Percentiles rank a stretch among this genome's conserved stretches.
These are phyloP conservation scores for Thalassiosira livingstoniorum DNA, from an alignment of 352 stramenopile species.

Conservation along the genomic window DNA sequence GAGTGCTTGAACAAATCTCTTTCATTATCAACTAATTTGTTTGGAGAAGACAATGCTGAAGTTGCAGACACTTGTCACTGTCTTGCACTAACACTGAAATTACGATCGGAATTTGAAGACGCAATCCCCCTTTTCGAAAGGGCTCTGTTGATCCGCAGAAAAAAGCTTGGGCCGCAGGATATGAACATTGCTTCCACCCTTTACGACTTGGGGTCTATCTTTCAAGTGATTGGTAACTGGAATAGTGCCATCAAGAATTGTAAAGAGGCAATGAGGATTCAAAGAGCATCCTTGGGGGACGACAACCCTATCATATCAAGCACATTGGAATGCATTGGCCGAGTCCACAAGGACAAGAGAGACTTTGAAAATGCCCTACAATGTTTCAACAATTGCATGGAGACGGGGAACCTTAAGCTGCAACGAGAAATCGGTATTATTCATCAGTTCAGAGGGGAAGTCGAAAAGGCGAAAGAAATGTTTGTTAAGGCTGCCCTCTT, in stretches of 20 bases:
- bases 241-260: slow-evolving; percentile 67
- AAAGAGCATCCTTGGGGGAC: slow-evolving; percentile 62
- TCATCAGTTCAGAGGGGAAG: slow-evolving; percentile 60
- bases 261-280: slow-evolving; percentile 71
- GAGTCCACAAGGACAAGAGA: slow-evolving; percentile 65
- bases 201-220: slow-evolving; percentile 55
- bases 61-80: slow-evolving; percentile 69
- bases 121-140: slow-evolving; percentile 59
- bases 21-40: slow-evolving; percentile 47
- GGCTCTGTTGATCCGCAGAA: slow-evolving; percentile 64
- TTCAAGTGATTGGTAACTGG: slow-evolving; percentile 65
- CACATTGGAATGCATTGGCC: slow-evolving; percentile 66
- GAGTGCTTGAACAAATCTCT: slow-evolving; percentile 67
- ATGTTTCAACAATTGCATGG: slow-evolving; percentile 61
- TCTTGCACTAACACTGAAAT: slow-evolving; percentile 57
- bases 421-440: slow-evolving; percentile 61
- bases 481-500: slow-evolving; percentile 50
- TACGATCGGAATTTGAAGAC: slow-evolving; percentile 64
- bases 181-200: slow-evolving; percentile 63
- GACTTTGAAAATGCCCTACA: slow-evolving; percentile 68
- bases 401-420: slow-evolving; percentile 52
- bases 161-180: slow-evolving; percentile 59
- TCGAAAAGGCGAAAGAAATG: slow-evolving; percentile 49
- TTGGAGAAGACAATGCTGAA: slow-evolving; percentile 67
- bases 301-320: slow-evolving; percentile 56